Evolutionary conservation across 768 basidiomycete species (phyloP), one percentile per base, ranked within the genome.

Genomic region (Ephemerocybe angulata): DNA sequence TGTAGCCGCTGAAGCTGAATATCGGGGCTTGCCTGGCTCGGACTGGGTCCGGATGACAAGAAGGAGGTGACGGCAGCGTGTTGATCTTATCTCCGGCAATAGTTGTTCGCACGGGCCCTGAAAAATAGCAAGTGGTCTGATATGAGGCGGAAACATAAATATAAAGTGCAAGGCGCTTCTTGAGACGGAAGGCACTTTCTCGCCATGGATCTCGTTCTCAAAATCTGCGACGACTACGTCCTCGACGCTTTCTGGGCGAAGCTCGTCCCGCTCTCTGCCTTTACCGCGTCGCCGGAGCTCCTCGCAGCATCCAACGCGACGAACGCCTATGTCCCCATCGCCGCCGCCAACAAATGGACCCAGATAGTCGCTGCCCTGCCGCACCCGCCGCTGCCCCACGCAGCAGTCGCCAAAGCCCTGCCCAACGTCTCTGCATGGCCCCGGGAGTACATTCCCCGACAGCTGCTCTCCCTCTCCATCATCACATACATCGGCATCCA

Each of bases 191-290:
- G 41, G n/a, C 47, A 30, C 29, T 19, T 40, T 40, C 52, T 41
- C 60, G 52, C 53, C 63, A 98, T 98, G 95, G 95, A 98, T 75
- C 67, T 90, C 67, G 74, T 94, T n/a, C 83, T 98, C 47, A 55
- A 76, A 58, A 43, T 86, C 58, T 77, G 77, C 38, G 93, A 98
- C 73, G 79, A 86, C 29, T 79, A 78, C 65, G 25, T 89, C 44
- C 76, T 97, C 61, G 95, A 98, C 82, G 73, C 72, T 44, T 68
- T 86, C n/a, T 98, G 88, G 80, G 84, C 90, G 2, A 76, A 75
- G 50, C 67, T 91, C 58, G 75, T 93, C 47, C 95, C 93, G 2
- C 70, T 82, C 58, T 75, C 76, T 28, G 74, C 79, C n/a, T 77
- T 77, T 61, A 66, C 70, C 15, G 13, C 57, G 1, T 62, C 70